Base-by-base conservation (phyloP, 176 grass and related monocot species). In the Triticum timopheevii region DNA sequence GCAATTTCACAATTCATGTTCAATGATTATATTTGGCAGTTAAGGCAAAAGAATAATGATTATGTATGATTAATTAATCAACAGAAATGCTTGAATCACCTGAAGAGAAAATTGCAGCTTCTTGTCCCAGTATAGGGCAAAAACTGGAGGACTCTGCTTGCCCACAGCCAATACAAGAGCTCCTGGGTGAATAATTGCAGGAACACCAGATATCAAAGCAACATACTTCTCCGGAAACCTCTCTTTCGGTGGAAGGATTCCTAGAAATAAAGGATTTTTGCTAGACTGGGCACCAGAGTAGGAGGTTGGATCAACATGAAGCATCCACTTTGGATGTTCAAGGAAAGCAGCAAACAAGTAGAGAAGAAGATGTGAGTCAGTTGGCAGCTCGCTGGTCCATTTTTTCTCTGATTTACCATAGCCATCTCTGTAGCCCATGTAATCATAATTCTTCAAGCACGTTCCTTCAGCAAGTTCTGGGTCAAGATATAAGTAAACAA, bases 281-380 rank as follows among this genome's bases (percentile, higher is more conserved):
- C 90, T 94, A 71, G 92, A 98, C 45, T 96, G 93, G 28, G 96
- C 86, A 84, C 96, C 92, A 84, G 96, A 95, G 83, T 94, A 98
- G 36, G 92, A 98, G 56, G 90, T 92, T 73, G 93, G 92, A 65
- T 98, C 96, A 71, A 94, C 93, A 89, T 95, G 93, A 77, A 98
- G 82, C 96, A 94, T 98, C 96, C 96, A 98, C 93, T 92, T 89
- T 50, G 96, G 96, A 86, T 98, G 96, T 79, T 98, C 96, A 77
- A 98, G 86, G 76, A 98, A 98, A 92, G 96, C 91, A 24, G 92
- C 88, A 89, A 98, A 96, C 83, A 98, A 84, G 74, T 98, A 98
- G 45, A 98, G 69, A 69, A 98, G 74, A 79, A 98, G 77, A 76
- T 96, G 96, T 5, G 93, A 94, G 86, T 98, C 96, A 7, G 90